phyloP scores from a whole-genome alignment of 202 grass and related monocot genomes.

The Setaria italica region DNA sequence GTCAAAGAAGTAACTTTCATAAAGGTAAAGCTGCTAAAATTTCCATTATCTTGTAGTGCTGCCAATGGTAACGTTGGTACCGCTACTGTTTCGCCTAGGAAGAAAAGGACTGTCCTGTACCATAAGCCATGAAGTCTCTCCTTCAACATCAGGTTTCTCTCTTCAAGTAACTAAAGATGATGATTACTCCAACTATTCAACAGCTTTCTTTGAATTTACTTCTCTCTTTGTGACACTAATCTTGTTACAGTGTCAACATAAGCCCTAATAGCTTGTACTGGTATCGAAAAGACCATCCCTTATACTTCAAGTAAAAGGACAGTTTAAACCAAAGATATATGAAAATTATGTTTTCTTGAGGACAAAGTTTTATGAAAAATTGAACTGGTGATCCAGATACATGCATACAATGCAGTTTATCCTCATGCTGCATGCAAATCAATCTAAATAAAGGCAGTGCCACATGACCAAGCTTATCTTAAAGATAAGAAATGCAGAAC shows the following conservation, averaged over 20 bases:
- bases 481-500: constrained; percentile 9
- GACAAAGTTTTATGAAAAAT: constrained; percentile 10
- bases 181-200: constrained; percentile 48
- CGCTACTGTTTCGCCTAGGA: neutral
- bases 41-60: neutral
- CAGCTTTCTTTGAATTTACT: constrained; percentile 51
- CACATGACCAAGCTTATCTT: neutral
- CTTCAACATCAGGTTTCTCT: constrained; percentile 39
- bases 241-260: constrained; percentile 26
- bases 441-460: neutral
- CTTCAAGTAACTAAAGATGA: constrained; percentile 53
- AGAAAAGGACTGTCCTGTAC: constrained; percentile 4
- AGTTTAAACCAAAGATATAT: neutral
- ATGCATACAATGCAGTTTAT: constrained; percentile 6
- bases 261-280: constrained; percentile 30
- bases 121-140: constrained; percentile 41
- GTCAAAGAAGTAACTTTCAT: constrained; percentile 33
- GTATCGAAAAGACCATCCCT: constrained; percentile 3
- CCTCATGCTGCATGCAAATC: neutral
- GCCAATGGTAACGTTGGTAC: neutral
- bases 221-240: constrained; percentile 35
- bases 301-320: constrained; percentile 21
- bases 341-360: neutral
- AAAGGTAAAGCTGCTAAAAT: constrained; percentile 28
- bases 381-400: neutral